Evolutionary conservation across 306 rosid species (phyloP).

Genomic region (Ormosia emarginata): DNA sequence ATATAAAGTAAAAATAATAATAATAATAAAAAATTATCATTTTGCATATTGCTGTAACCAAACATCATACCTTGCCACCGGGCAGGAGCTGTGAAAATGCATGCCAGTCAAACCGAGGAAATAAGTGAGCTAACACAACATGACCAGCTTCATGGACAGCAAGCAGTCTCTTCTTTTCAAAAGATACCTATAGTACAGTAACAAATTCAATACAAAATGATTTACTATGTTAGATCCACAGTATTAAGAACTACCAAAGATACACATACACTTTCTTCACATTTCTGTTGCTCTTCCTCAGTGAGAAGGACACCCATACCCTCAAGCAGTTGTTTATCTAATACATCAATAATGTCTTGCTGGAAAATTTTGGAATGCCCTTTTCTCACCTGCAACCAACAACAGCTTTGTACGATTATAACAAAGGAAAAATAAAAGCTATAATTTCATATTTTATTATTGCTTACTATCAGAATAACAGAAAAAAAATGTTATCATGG

Average conservation of each 20-base stretch:
- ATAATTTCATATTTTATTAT: background rate
- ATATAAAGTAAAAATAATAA: conserved; percentile 2
- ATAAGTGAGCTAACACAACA: conserved; percentile 84
- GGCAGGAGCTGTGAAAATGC: conserved; percentile 99
- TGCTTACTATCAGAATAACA: conserved; percentile 9
- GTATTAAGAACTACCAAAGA: background rate
- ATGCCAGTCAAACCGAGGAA: conserved; percentile 97
- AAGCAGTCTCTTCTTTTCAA: conserved; percentile 78
- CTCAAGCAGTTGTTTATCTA: conserved; percentile 96
- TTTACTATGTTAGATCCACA: background rate
- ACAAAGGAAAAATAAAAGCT: background rate
- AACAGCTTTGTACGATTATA: background rate
- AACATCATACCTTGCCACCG: conserved; percentile 83
- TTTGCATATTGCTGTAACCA: conserved; percentile 13
- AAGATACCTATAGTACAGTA: conserved; percentile 52
- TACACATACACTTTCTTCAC: conserved; percentile 75
- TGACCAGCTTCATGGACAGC: conserved; percentile 99
- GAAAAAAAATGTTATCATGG: background rate
- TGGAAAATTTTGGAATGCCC: conserved; percentile 74
- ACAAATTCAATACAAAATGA: conserved; percentile 16
- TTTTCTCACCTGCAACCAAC: conserved; percentile 73
- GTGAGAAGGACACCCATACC: conserved; percentile 99
- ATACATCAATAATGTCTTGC: conserved; percentile 77
- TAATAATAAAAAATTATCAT: conserved; percentile 12
- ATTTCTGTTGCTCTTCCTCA: conserved; percentile 91